Evolutionary conservation across 768 basidiomycete species (phyloP), one percentile per base, ranked within the genome.

Genomic region (Rhodotorula babjevae): DNA sequence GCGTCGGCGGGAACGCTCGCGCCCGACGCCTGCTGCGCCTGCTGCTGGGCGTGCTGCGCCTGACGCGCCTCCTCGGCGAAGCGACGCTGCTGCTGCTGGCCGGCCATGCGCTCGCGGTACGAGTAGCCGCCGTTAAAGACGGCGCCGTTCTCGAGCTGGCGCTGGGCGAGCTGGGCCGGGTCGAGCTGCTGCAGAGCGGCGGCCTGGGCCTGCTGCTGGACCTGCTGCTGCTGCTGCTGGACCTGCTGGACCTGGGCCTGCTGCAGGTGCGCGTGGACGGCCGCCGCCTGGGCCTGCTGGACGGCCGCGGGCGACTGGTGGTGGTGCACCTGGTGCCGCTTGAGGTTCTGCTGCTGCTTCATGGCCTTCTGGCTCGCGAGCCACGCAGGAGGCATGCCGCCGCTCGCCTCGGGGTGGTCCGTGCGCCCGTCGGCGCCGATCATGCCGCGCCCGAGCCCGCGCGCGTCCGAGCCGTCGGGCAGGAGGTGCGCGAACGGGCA

Each of bases 401-500:
- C 76, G 19, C 42, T 67, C 40, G 67, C 71, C 62, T 74, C 70
- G 15, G 73, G 76, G 42, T 61, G 61, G 23, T 72, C 71, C 18
- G 69, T 68, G 21, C 70, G 31, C 2, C 77, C 74, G 40, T 77
- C 77, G 4, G 53, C 42, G 25, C 74, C 74, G 40, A 76, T 61
- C 61, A 73, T 63, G 49, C 65, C 62, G 50, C 67, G 42, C 6
- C 66, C 66, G 29, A 73, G 74, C 6, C 19, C 23, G 14, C 74
- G 70, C 25, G 77, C 77, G 62, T 77, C 77, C 15, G 52, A 52
- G 2, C 77, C 77, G 42, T 75, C 77, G 16, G 70, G 55, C 12
- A 77, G 65, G 27, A 68, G 3, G 65, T 77, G 77, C 47, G 65
- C 36, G 67, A 77, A 77, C 15, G 50, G 31, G 61, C 77, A 77